Conservation (phyloP, 2,329 filamentous ascomycete species). For the Monilinia aucupariae region DNA sequence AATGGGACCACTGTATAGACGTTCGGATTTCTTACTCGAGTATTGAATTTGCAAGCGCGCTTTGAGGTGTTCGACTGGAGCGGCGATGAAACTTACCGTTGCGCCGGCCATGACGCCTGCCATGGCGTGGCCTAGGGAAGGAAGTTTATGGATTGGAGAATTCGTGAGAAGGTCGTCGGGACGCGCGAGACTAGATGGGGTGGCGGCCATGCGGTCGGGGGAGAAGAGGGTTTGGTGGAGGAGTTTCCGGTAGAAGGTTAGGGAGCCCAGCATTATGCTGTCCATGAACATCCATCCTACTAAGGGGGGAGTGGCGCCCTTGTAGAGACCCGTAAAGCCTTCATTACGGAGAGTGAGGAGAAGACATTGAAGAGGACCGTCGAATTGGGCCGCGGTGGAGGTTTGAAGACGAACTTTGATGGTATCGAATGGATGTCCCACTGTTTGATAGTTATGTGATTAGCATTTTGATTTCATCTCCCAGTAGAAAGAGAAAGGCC, state of each 20-base stretch:
- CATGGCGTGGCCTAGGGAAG: slow-evolving; percentile 75
- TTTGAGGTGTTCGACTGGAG: slow-evolving; percentile 93
- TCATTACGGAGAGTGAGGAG: slow-evolving; percentile 80
- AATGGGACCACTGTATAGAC: slow-evolving; percentile 79
- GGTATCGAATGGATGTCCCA: slow-evolving; percentile 82
- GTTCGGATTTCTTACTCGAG: slow-evolving; percentile 66
- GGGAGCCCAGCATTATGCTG: slow-evolving; percentile 77
- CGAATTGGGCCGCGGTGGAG: slow-evolving; percentile 69
- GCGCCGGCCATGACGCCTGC: slow-evolving; percentile 82
- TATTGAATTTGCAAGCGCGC: slow-evolving; percentile 93
- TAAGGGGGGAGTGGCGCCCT: slow-evolving; percentile 85
- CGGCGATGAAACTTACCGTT: slow-evolving; percentile 88
- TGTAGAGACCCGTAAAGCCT: slow-evolving; percentile 81
- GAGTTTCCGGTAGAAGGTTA: slow-evolving; percentile 83
- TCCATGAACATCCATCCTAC: slow-evolving; percentile 99
- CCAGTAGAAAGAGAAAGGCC: background rate
- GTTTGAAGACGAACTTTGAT: slow-evolving; percentile 96
- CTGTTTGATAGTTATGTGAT: slow-evolving; percentile 20
- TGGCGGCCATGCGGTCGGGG: slow-evolving; percentile 38
- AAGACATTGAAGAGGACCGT: slow-evolving; percentile 79
- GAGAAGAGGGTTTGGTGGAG: slow-evolving; percentile 76
- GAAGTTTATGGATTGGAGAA: slow-evolving; percentile 49
- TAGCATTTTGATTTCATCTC: background rate
- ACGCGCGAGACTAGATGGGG: slow-evolving; percentile 24
- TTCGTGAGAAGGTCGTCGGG: slow-evolving; percentile 24